Conservation (phyloP, 176 grass and related monocot genomes). For the Carex scoparia region DNA sequence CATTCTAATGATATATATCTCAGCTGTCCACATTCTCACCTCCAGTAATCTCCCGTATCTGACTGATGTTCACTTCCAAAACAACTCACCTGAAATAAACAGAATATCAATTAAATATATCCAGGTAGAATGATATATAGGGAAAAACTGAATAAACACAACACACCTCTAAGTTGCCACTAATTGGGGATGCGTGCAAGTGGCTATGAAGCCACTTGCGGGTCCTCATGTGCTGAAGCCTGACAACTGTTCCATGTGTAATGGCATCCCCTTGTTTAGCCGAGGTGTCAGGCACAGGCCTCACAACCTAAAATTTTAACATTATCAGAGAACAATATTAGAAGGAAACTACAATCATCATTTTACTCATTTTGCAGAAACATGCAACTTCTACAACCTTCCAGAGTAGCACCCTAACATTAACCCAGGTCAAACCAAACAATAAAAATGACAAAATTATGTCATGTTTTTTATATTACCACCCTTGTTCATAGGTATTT, state of each 20-base stretch:
- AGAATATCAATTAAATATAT: not conserved
- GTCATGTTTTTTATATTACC: not conserved
- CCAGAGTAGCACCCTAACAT: not conserved
- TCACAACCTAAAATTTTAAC: constrained; percentile 60
- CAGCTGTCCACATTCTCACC: constrained; percentile 30
- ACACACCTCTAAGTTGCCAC: constrained; percentile 79
- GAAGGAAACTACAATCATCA: not conserved
- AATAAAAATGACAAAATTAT: not conserved
- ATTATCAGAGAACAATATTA: constrained; percentile 9
- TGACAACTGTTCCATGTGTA: constrained; percentile 54
- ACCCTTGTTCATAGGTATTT: not conserved
- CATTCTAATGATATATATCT: not conserved
- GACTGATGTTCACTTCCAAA: constrained; percentile 74
- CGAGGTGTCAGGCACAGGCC: constrained; percentile 47
- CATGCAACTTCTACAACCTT: not conserved
- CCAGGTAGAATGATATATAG: not conserved
- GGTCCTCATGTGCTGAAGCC: constrained; percentile 70
- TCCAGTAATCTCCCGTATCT: constrained; percentile 93
- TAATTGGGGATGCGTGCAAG: constrained; percentile 79
- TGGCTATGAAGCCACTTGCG: constrained; percentile 87
- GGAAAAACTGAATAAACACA: constrained; percentile 3
- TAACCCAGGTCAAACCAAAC: not conserved
- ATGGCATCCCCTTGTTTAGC: constrained; percentile 70
- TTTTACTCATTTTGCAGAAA: not conserved
- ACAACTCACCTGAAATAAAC: constrained; percentile 66